Evolutionary conservation across 1,284 basidiomycete species (phyloP).

Genomic region (Bjerkandera adusta): DNA sequence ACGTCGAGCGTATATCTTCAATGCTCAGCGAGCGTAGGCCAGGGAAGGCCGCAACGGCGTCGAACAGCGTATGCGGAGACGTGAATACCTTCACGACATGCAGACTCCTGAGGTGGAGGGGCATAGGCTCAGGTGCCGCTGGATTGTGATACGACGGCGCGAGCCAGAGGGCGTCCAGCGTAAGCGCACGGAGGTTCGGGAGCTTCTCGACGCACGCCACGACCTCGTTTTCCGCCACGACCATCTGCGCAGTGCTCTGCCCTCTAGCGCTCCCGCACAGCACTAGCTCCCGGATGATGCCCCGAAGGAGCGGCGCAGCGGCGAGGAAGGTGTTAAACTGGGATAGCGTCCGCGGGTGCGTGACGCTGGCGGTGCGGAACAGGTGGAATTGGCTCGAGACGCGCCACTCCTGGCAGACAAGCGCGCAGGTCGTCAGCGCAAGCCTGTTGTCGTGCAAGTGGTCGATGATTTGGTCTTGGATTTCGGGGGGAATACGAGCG

Average conservation of each 20-base stretch:
- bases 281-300: constrained; percentile 15
- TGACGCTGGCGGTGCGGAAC: constrained; percentile 16
- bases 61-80: constrained; percentile 5
- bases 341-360: constrained; percentile 10
- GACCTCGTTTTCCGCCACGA: constrained; percentile 4
- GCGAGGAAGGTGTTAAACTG: constrained; percentile 11
- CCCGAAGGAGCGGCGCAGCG: constrained; percentile 12
- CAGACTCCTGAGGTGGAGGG: background rate
- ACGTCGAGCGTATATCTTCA: constrained; percentile 8
- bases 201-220: background rate
- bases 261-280: constrained; percentile 9
- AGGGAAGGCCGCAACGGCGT: constrained; percentile 9
- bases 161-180: constrained; percentile 7
- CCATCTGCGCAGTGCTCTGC: constrained; percentile 1
- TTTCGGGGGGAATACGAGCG: constrained; percentile 20
- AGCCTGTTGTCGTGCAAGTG: constrained; percentile 15
- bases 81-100: constrained; percentile 8
- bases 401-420: constrained; percentile 19
- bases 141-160: background rate
- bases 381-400: constrained; percentile 19
- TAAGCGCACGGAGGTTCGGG: background rate
- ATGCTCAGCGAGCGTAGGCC: background rate
- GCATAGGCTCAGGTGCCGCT: background rate
- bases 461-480: constrained; percentile 21
- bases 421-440: constrained; percentile 14